phyloP scores from a whole-genome alignment of 179 eudicot genomes.

The Silene coronaria region DNA sequence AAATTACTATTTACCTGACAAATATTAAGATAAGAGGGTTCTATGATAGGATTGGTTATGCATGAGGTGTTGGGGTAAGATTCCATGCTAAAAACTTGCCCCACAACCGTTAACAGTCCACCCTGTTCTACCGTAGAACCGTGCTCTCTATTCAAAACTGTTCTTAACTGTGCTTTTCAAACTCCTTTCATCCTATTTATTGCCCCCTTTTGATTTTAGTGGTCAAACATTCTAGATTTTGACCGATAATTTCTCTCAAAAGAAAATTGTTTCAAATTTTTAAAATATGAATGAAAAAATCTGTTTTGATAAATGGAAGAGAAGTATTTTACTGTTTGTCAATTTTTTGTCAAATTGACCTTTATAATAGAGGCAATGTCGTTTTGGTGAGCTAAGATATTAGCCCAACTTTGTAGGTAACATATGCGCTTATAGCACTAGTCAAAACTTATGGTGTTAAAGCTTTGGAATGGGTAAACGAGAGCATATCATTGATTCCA shows the following conservation, averaged over 20 bases:
- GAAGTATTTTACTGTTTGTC: too few species aligned
- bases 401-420: constrained; percentile 42
- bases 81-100: not conserved
- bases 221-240: too few species aligned
- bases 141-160: not conserved
- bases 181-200: too few species aligned
- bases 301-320: too few species aligned
- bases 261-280: too few species aligned
- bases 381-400: constrained; percentile 1
- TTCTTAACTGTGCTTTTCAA: not conserved
- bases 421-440: constrained; percentile 65
- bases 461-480: constrained; percentile 85
- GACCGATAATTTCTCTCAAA: too few species aligned
- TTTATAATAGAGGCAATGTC: not conserved
- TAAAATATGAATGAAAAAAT: too few species aligned
- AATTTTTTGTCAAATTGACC: not conserved
- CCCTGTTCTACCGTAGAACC: not conserved
- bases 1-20: not conserved
- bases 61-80: constrained; percentile 3
- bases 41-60: not conserved
- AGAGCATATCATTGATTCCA: constrained; percentile 60
- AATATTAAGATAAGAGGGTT: not conserved
- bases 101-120: not conserved
- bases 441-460: constrained; percentile 58
- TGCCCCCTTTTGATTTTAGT: too few species aligned